These are phyloP conservation scores for Davidsoniella australis DNA, from an alignment of 2,329 filamentous ascomycete genomes.

Conservation along the genomic window DNA sequence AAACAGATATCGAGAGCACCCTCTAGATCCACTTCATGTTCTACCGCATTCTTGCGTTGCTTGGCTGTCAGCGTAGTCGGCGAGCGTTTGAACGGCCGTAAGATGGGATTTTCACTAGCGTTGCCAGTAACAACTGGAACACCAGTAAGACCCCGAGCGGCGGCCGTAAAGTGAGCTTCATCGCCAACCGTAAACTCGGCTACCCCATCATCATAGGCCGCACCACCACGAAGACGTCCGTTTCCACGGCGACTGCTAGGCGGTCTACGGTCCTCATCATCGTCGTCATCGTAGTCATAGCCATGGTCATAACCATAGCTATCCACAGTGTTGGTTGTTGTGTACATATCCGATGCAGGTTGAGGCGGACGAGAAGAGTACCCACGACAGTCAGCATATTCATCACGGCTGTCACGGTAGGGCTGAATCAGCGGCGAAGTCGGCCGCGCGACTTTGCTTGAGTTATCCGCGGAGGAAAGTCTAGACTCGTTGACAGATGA, in stretches of 20 bases:
- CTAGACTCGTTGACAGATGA: not conserved
- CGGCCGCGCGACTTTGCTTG: not conserved
- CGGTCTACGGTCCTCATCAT: conserved; percentile 12
- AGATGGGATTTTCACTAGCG: not conserved
- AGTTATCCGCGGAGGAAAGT: not conserved
- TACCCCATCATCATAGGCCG: conserved; percentile 18
- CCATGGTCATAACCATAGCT: conserved; percentile 12
- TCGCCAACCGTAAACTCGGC: conserved; percentile 37
- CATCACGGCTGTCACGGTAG: not conserved
- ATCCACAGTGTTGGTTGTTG: conserved; percentile 8
- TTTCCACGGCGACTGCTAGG: conserved; percentile 11
- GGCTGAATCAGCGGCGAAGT: conserved; percentile 6
- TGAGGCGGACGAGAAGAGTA: conserved; percentile 1
- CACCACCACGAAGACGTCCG: conserved; percentile 24
- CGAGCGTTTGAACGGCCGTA: conserved; percentile 42
- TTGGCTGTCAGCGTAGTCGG: conserved; percentile 52
- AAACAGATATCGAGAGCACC: conserved; percentile 73
- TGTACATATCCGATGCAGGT: conserved; percentile 9
- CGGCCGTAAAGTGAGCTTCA: conserved; percentile 32
- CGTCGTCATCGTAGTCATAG: conserved; percentile 13
- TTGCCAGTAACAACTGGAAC: not conserved
- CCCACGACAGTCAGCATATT: not conserved
- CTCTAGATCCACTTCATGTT: conserved; percentile 54
- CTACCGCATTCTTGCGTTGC: conserved; percentile 36
- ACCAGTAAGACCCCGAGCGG: not conserved